Evolutionary conservation across 345 rosid species (phyloP).

Genomic region (Eucalyptus sideroxylon): DNA sequence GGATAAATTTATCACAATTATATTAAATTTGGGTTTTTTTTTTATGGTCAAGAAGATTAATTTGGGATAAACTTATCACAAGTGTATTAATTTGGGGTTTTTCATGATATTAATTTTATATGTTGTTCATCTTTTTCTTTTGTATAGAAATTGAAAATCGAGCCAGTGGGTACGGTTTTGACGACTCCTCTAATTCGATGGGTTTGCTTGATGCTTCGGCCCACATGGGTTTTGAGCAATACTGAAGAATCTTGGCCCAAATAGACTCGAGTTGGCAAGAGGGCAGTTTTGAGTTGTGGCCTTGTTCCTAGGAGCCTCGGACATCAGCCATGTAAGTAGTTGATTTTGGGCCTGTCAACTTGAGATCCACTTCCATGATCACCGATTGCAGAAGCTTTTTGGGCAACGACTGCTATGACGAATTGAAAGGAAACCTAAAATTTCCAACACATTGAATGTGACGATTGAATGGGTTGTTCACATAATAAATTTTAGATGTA

Average conservation of each 20-base stretch:
- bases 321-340: not conserved
- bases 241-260: not conserved
- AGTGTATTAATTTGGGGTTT: rapidly evolving
- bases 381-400: not conserved
- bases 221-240: not conserved
- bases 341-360: not conserved
- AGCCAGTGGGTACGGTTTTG: not conserved
- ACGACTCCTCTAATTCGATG: not conserved
- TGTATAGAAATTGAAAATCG: not conserved
- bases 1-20: too few species aligned
- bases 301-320: not conserved
- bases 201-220: not conserved
- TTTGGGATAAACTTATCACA: rapidly evolving
- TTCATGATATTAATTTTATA: too few species aligned
- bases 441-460: not conserved
- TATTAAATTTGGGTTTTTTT: too few species aligned
- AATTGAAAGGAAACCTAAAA: not conserved
- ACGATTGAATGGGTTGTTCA: not conserved
- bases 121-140: not conserved
- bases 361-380: not conserved
- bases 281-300: not conserved
- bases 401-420: not conserved
- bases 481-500: not conserved
- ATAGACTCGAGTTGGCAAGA: not conserved
- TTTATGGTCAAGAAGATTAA: too few species aligned